Percentiles rank a stretch among this genome's conserved stretches.
Evolutionary conservation across 306 rosid species (phyloP).

Genomic region (Argentina anserina): DNA sequence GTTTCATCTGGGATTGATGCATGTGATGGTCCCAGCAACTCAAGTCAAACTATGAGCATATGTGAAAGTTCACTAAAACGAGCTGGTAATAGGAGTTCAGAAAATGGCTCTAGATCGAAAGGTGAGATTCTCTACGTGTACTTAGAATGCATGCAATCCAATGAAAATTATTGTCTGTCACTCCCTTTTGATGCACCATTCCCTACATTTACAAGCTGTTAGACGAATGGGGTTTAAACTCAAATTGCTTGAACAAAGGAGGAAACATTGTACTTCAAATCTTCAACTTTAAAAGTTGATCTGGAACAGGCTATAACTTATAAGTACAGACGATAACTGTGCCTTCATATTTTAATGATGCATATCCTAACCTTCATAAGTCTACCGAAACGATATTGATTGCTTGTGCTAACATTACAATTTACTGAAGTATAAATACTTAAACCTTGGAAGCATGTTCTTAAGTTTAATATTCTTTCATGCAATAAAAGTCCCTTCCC

Average conservation of each 20-base stretch:
- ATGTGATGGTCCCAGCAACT: constrained; percentile 82
- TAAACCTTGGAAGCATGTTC: too few species aligned
- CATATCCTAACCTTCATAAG: neutral
- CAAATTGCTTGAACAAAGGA: neutral
- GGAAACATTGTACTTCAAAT: neutral
- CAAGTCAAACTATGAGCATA: constrained; percentile 55
- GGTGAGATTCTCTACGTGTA: constrained; percentile 39
- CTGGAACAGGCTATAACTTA: neutral
- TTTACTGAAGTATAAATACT: neutral
- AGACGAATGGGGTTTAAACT: neutral
- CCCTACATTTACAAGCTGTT: neutral
- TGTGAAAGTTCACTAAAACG: constrained; percentile 78
- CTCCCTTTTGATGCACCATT: constrained; percentile 5
- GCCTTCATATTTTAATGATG: neutral
- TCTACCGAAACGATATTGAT: neutral
- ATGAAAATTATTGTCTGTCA: constrained; percentile 1
- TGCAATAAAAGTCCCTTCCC: constrained; percentile 16
- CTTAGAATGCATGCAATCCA: constrained; percentile 1
- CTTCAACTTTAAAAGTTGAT: neutral
- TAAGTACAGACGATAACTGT: neutral
- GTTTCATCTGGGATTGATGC: constrained; percentile 82
- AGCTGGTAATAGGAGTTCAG: constrained; percentile 54
- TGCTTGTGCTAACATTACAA: neutral
- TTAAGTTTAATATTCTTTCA: neutral
- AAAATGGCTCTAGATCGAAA: constrained; percentile 56